These are phyloP conservation scores for Nitzschia sp. DNA, from an alignment of 108 stramenopile species.

Conservation along the genomic window DNA sequence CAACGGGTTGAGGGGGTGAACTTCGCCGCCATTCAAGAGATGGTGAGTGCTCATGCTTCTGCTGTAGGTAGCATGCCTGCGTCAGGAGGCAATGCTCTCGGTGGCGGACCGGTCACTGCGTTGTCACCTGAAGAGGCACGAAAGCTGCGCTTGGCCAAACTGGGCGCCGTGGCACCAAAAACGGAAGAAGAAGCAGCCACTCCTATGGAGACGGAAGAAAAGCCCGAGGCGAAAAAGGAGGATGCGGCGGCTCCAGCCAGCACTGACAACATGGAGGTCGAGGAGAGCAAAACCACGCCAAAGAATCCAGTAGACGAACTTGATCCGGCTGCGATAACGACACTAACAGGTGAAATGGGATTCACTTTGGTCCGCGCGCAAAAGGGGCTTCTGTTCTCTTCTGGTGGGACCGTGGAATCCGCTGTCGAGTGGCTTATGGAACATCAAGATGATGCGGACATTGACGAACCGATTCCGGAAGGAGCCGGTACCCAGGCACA, in stretches of 20 bases:
- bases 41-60: slow-evolving; percentile 43
- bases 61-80: slow-evolving; percentile 15
- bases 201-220: slow-evolving; percentile 7
- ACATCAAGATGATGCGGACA: slow-evolving; percentile 92
- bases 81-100: slow-evolving; percentile 63
- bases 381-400: slow-evolving; percentile 81
- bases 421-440: slow-evolving; percentile 94
- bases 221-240: slow-evolving; percentile 24
- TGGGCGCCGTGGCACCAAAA: slow-evolving; percentile 34
- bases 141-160: slow-evolving; percentile 55
- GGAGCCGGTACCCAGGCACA: slow-evolving; percentile 44
- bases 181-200: slow-evolving; percentile 11
- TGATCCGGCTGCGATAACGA: slow-evolving; percentile 54
- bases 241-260: slow-evolving; percentile 6
- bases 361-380: slow-evolving; percentile 86
- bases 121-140: slow-evolving; percentile 59
- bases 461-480: slow-evolving; percentile 88
- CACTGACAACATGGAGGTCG: slow-evolving; percentile 16
- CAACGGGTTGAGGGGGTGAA: slow-evolving; percentile 75
- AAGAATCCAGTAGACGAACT: slow-evolving; percentile 46
- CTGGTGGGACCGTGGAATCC: slow-evolving; percentile 81
- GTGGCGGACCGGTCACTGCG: slow-evolving; percentile 41
- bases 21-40: slow-evolving; percentile 52
- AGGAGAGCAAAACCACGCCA: slow-evolving; percentile 14
- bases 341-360: slow-evolving; percentile 84